Conservation (phyloP, 2,329 filamentous ascomycete genomes). For the Diplodia sapinea region DNA sequence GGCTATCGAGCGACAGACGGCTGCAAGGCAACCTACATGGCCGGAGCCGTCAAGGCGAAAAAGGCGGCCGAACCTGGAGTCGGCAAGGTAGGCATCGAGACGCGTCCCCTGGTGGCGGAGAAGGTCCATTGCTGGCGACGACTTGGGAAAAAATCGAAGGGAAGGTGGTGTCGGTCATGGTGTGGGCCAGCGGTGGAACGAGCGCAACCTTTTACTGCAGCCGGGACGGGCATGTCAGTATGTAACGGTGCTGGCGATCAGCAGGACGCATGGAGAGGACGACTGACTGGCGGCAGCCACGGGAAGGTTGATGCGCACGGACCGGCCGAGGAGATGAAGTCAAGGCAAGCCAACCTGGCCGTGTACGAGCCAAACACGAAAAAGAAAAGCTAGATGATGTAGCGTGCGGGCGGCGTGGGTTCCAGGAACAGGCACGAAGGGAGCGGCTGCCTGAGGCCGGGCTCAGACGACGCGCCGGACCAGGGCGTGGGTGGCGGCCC, state of each 20-base stretch:
- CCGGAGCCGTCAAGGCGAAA: conserved; percentile 54
- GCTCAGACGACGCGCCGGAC: no score
- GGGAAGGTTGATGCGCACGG: conserved; percentile 23
- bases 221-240: conserved; percentile 3
- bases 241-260: background rate
- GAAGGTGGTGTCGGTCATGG: background rate
- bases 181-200: background rate
- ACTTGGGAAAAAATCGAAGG: background rate
- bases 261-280: background rate
- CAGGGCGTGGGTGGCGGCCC: background rate
- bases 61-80: conserved; percentile 48
- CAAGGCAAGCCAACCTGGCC: background rate
- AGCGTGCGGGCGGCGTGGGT: background rate
- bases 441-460: no score
- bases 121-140: conserved; percentile 33
- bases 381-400: background rate
- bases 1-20: background rate
- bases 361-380: background rate
- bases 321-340: conserved; percentile 6
- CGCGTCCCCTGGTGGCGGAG: conserved; percentile 22
- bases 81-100: conserved; percentile 33
- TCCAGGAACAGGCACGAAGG: background rate
- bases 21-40: conserved; percentile 15
- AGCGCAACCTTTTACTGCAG: conserved; percentile 11
- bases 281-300: conserved; percentile 24